Percentiles rank a stretch among this genome's conserved stretches.
phyloP scores from a whole-genome alignment of 2,329 filamentous ascomycete species.

The Penicillium janthinellum region DNA sequence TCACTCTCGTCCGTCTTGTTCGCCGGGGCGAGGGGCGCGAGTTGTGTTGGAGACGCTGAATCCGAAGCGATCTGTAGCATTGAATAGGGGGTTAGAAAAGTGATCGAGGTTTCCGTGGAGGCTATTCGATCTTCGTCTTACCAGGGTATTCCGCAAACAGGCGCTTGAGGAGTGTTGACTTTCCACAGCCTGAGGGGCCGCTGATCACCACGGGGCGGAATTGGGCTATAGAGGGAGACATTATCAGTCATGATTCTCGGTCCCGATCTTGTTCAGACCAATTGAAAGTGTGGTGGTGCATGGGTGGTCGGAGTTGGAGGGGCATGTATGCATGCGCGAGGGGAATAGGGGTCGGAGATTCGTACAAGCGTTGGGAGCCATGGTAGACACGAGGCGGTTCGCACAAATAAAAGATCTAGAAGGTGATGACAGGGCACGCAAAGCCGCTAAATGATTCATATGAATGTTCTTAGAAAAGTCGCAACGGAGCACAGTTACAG shows the following conservation, averaged over 20 bases:
- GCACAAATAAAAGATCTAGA: background rate
- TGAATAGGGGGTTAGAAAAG: background rate
- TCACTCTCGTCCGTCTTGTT: slow-evolving; percentile 73
- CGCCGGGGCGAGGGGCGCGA: slow-evolving; percentile 71
- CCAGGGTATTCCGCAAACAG: slow-evolving; percentile 47
- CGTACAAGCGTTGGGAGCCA: slow-evolving; percentile 32
- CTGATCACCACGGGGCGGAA: slow-evolving; percentile 45
- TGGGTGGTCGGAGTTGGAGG: background rate
- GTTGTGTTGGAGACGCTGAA: slow-evolving; percentile 65
- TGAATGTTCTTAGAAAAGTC: background rate
- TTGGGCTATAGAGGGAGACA: background rate
- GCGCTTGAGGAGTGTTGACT: slow-evolving; percentile 46
- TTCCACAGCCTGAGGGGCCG: slow-evolving; percentile 46
- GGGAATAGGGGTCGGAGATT: background rate
- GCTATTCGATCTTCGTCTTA: slow-evolving; percentile 36
- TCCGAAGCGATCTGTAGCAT: slow-evolving; percentile 1
- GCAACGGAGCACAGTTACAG: background rate
- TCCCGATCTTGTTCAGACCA: background rate
- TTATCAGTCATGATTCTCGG: background rate
- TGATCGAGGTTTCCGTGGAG: no score
- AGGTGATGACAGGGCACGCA: slow-evolving; percentile 10
- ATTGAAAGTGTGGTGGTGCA: background rate
- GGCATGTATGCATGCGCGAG: background rate
- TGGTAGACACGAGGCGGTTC: slow-evolving; percentile 18
- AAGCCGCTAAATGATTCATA: slow-evolving; percentile 25